Evolutionary conservation across 2,329 filamentous ascomycete genomes (phyloP), one percentile per base, ranked within the genome.

Genomic region (Cordyceps fumosorosea): DNA sequence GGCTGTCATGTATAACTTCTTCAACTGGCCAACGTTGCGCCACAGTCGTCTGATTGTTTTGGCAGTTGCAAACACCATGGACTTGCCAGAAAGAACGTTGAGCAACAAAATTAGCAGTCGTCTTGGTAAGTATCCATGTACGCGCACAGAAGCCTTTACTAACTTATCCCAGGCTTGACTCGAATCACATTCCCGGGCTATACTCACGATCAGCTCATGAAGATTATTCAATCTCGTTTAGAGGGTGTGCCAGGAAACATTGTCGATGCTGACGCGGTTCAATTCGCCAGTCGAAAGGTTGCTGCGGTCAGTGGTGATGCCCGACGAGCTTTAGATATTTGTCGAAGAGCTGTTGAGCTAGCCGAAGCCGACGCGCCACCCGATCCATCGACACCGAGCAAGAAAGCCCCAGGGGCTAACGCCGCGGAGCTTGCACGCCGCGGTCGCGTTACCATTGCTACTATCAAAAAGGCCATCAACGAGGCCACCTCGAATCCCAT

Each of bases 1-100:
- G 74, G 93, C 91, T n/a, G 95, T 99, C 76, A 99, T 99, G 95
- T 99, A 99, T 78, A 99, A 99, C 75, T 99, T 99, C 75, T 99
- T 99, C 83, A 99, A 99, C 72, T 99, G 95, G 95, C 95, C 95
- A 4, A 90, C 91, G 12, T 80, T 98, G 60, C 85, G 90, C 56
- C 93, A 99, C 75, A 96, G 91, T 60, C 86, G 93, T 55, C 81
- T 99, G 51, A 97, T 99, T 73, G 96, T 99, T 7, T 85, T 99
- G 7, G 96, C 96, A 12, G 95, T 99, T 20, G 96, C 95, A 58
- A 99, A 99, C 75, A 99, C 95, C 26, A 99, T 99, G 95, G 95
- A 99, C 76, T 78, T 99, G 63, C 95, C 95, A 0, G 95, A 99
- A 75, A 84, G 95, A 71, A 99, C 95, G 0, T 81, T 99, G 44